Conservation (phyloP, 768 basidiomycete species). For the Boletus reticuloceps region DNA sequence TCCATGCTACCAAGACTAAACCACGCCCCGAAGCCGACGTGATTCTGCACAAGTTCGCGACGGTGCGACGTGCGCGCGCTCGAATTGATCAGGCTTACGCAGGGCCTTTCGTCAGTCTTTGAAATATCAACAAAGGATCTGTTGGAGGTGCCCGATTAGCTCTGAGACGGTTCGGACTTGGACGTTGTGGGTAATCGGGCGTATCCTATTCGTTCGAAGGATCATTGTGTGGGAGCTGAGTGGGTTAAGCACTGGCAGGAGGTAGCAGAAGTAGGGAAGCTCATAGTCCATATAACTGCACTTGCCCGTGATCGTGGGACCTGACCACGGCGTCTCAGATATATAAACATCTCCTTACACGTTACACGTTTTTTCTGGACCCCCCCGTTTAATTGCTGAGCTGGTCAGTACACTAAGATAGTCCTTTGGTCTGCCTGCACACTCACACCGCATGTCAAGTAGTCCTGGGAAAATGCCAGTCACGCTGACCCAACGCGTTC, state of each 20-base stretch:
- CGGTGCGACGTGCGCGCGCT: slow-evolving; percentile 39
- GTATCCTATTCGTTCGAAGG: slow-evolving; percentile 14
- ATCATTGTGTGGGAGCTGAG: slow-evolving; percentile 19
- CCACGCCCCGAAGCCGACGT: slow-evolving; percentile 22
- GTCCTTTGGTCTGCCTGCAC: too few species aligned
- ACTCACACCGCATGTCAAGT: too few species aligned
- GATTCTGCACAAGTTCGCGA: slow-evolving; percentile 35
- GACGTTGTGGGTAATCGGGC: slow-evolving; percentile 17
- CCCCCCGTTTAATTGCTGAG: too few species aligned
- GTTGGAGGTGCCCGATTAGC: slow-evolving; percentile 25
- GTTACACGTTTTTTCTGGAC: too few species aligned
- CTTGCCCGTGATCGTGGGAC: too few species aligned
- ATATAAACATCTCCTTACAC: too few species aligned
- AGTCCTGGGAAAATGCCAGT: too few species aligned
- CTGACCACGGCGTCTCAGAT: too few species aligned
- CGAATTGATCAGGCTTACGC: slow-evolving; percentile 39
- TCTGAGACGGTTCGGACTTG: slow-evolving; percentile 27
- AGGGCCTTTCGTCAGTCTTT: slow-evolving; percentile 27
- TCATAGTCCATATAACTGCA: too few species aligned
- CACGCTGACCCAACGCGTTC: too few species aligned
- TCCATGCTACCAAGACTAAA: slow-evolving; percentile 10
- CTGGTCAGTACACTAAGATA: too few species aligned
- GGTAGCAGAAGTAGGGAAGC: background rate
- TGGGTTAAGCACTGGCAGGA: slow-evolving; percentile 21
- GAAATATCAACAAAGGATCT: slow-evolving; percentile 13